Evolutionary conservation across 345 rosid genomes (phyloP), one percentile per base, ranked within the genome.

Genomic region (Rhodamnia rubescens): DNA sequence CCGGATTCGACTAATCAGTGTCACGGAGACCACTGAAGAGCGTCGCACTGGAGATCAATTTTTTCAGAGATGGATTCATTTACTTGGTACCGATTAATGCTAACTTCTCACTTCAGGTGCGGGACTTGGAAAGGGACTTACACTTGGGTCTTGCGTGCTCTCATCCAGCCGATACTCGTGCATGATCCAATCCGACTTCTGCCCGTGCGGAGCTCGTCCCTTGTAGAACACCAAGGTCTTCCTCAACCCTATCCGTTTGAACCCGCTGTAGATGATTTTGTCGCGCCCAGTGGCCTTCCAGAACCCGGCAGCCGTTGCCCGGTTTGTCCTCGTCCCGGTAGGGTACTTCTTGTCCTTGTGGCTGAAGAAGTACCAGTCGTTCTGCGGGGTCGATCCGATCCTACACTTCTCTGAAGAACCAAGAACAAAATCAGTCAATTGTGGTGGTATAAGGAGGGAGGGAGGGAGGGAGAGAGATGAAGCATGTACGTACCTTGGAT

Each of bases 241-340:
- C 88, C 98, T 94, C 86, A 95, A 84, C 18, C 99, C 99, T 81
- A 97, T 97, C 85, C 97, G 92, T 52, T 87, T 87, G 64, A 90
- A 90, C 15, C 98, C 91, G 22, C 96, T 93, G 29, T 91, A 92
- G 42, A 97, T 97, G 88, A 94, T 95, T 96, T 97, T 97, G 84
- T 97, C 99, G 4, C 99, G 94, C 36, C 99, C 99, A 0, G 99
- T 97, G 42, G 99, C 99, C 86, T 97, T 97, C 99, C 99, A 97
- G 89, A 97, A 97, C 18, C 99, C 99, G 5, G 95, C 96, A 0
- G 96, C 91, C 6, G 99, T 97, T 10, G 98, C 99, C 14, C 99
- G 91, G 86, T 97, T 97, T 24, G 98, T 97, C 91, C 99, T 89
- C 1, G 98, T 95, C 69, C 99, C 99, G 0, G 98, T 97, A 4